Evolutionary conservation across 352 stramenopile genomes (phyloP), one percentile per base, ranked within the genome.

Genomic region (Globisporangium uncinulatum): DNA sequence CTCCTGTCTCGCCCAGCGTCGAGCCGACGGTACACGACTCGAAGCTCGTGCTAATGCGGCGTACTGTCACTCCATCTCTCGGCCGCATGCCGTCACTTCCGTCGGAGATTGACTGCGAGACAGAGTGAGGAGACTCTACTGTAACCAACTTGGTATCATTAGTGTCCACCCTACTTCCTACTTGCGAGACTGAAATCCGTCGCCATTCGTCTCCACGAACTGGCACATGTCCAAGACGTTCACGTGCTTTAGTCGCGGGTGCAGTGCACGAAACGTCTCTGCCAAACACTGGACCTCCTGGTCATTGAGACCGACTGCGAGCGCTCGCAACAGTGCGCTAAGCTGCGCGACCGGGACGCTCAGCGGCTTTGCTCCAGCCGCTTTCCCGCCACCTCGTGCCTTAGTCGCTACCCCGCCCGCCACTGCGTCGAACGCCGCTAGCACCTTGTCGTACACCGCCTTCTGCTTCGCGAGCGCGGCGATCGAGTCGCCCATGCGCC

Each of bases 151-250:
- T 29, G 24, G 24, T 29, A 29, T 29, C 24, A 29, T 39, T 13
- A 39, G 7, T 39, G 34, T 39, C 34, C 34, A 13, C 10, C 34
- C 7, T 13, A 3, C 34, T 39, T 17, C 14, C n/a, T 9, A 19
- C 42, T 46, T 9, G 24, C 41, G 41, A 14, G 14, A 20, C 45
- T 51, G 20, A 5, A 51, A 24, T 24, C 19, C 6, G 41, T 45
- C 45, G 13, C 21, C 45, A 50, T 74, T 65, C 13, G 52, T 49
- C 49, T 87, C 59, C 5, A 74, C 54, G 41, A 90, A 87, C 7
- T 63, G 63, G 37, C 71, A 86, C 24, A 90, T 37, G 49, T 88
- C 77, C 68, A 87, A 67, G n/a, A 88, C 74, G 24, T 79, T 90
- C 17, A 83, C 70, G 31, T 84, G 67, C 5, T 65, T 66, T 29